Conservation (phyloP, 495 filamentous ascomycete genomes). For the Hypoxylon perforatum region DNA sequence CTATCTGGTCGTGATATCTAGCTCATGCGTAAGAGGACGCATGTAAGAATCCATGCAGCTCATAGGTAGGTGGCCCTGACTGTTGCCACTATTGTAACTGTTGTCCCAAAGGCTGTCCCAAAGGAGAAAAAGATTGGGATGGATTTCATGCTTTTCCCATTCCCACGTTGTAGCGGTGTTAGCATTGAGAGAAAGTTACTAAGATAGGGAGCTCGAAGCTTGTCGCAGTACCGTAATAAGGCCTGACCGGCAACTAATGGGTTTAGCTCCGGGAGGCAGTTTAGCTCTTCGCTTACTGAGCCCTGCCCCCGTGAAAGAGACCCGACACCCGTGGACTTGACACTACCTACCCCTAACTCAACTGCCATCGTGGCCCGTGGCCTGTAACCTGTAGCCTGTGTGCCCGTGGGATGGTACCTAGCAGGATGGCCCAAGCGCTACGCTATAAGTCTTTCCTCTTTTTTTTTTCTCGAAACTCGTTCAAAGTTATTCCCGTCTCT, state of each 20-base stretch:
- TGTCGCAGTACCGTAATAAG: too few species aligned
- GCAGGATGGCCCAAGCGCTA: constrained; percentile 6
- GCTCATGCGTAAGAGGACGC: not conserved
- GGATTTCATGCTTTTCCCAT: not conserved
- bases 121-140: not conserved
- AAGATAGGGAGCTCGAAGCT: too few species aligned
- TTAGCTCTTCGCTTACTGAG: too few species aligned
- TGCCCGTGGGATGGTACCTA: too few species aligned
- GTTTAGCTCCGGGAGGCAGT: too few species aligned
- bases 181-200: not conserved
- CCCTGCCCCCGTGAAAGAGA: too few species aligned
- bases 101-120: too few species aligned
- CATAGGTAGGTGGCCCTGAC: not conserved
- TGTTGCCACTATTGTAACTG: too few species aligned
- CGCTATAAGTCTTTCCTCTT: not conserved
- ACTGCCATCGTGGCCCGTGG: not conserved
- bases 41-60: constrained; percentile 11
- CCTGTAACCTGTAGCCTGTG: too few species aligned
- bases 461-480: not conserved
- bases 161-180: not conserved
- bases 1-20: not conserved
- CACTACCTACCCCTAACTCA: constrained; percentile 1
- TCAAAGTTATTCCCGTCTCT: not conserved
- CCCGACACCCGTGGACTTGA: not conserved
- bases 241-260: too few species aligned